Evolutionary conservation across 164 flowering plant genomes (phyloP), one percentile per base, ranked within the genome.

Genomic region (Platanus orientalis): DNA sequence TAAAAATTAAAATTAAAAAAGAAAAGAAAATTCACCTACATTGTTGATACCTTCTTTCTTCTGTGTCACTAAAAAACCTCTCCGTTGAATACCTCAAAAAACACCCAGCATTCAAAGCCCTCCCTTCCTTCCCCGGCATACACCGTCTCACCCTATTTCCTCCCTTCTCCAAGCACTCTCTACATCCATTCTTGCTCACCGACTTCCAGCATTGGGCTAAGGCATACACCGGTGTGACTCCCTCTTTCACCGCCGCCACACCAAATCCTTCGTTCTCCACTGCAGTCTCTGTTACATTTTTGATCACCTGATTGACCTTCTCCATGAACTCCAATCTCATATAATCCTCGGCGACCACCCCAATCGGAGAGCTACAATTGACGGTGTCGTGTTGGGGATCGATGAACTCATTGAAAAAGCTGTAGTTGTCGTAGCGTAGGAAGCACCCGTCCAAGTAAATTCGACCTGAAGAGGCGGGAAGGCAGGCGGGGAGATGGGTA

Each of bases 181-280:
- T 71, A 69, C 97, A 92, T 16, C 77, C 83, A 2, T 59, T 71
- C 14, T 13, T 54, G 19, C 75, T 78, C 13, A 89, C 20, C 13
- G 73, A 78, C 57, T 70, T 71, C 97, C 97, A 92, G 70, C 96
- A 89, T 78, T 89, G 91, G 25, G 83, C 85, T 78, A 89, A 56
- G 0, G 76, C 84, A 59, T 76, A 80, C 14, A 75, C 80, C 0
- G 73, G 70, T 10, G 27, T 52, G 30, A 23, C 67, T 1, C 62
- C 68, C 11, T 61, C 47, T 44, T 51, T 50, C 51, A 26, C 72
- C 39, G 55, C 69, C 4, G 72, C 72, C 54, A 77, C 76, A 11
- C 77, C 81, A 19, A 69, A 82, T 13, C 87, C 81, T 0, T 49
- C 39, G 20, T 61, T 65, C 28, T 14, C 25, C 21, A 58, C 71